A percentile compares a stretch with the other conserved stretches of the same genome.
phyloP scores from a whole-genome alignment of 345 rosid species.

The Lepidium aucheri region DNA sequence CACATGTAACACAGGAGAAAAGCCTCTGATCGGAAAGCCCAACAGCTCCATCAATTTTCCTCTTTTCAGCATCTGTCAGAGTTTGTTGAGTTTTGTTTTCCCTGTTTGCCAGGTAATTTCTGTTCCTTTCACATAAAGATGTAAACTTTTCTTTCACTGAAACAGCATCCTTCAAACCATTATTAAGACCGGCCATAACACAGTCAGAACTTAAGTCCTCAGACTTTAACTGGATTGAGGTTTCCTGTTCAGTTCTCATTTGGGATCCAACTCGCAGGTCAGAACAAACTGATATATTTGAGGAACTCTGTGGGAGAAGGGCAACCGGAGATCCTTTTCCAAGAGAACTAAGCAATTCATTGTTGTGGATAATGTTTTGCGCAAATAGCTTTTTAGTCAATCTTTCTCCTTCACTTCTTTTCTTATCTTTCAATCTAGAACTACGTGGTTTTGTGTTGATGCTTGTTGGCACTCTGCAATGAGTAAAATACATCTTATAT shows the following conservation, averaged over 20 bases:
- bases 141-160: slow-evolving; percentile 52
- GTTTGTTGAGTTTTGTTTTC: slow-evolving; percentile 26
- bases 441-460: slow-evolving; percentile 66
- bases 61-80: slow-evolving; percentile 23
- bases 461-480: slow-evolving; percentile 54
- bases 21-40: slow-evolving; percentile 78
- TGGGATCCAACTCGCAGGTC: slow-evolving; percentile 67
- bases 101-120: slow-evolving; percentile 25
- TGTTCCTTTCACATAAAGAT: slow-evolving; percentile 50
- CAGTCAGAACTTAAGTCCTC: slow-evolving; percentile 30
- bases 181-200: not conserved
- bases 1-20: slow-evolving; percentile 89
- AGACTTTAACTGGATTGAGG: slow-evolving; percentile 31
- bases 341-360: slow-evolving; percentile 59
- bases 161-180: slow-evolving; percentile 32
- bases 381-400: slow-evolving; percentile 78
- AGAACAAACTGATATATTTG: slow-evolving; percentile 60
- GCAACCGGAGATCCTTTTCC: slow-evolving; percentile 72
- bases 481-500: slow-evolving; percentile 8
- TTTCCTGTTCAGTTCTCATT: slow-evolving; percentile 33
- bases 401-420: slow-evolving; percentile 77
- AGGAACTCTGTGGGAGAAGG: slow-evolving; percentile 71
- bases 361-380: slow-evolving; percentile 54
- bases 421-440: slow-evolving; percentile 87
- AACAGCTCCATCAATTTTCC: slow-evolving; percentile 30